phyloP scores from a whole-genome alignment of 2,329 filamentous ascomycete genomes.

The Beauveria australis region DNA sequence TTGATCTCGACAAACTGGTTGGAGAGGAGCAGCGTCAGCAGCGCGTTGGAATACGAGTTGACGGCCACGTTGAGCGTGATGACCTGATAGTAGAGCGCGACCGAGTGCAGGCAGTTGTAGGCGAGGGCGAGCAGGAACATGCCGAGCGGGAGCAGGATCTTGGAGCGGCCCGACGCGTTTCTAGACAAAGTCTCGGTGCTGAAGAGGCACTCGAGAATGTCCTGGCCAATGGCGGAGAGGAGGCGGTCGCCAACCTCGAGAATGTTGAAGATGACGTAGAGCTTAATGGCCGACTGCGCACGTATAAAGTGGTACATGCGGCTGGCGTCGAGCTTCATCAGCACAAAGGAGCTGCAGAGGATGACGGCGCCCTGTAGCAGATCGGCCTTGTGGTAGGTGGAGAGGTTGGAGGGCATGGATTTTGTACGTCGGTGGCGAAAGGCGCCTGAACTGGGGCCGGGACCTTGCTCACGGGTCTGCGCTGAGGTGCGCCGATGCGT shows the following conservation, averaged over 20 bases:
- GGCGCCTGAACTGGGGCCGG: slow-evolving; percentile 25
- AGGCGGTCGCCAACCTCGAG: slow-evolving; percentile 88
- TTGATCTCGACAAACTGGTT: slow-evolving; percentile 99
- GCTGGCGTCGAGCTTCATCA: slow-evolving; percentile 90
- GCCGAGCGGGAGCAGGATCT: slow-evolving; percentile 77
- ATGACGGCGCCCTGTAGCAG: slow-evolving; percentile 86
- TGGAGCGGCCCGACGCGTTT: slow-evolving; percentile 80
- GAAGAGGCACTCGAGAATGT: slow-evolving; percentile 92
- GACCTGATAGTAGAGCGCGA: slow-evolving; percentile 91
- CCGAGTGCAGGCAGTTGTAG: slow-evolving; percentile 83
- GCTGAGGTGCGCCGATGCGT: slow-evolving; percentile 14
- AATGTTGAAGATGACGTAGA: slow-evolving; percentile 98
- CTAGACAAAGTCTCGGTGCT: slow-evolving; percentile 87
- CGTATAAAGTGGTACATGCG: slow-evolving; percentile 97
- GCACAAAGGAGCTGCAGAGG: slow-evolving; percentile 70
- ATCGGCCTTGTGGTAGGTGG: slow-evolving; percentile 89
- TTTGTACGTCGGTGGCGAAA: slow-evolving; percentile 65
- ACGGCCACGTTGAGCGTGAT: slow-evolving; percentile 97
- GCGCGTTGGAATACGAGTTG: slow-evolving; percentile 94
- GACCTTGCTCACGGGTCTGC: slow-evolving; percentile 17
- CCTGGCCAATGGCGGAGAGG: slow-evolving; percentile 85
- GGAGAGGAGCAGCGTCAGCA: slow-evolving; percentile 84
- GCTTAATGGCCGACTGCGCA: slow-evolving; percentile 91
- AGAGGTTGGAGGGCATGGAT: slow-evolving; percentile 75
- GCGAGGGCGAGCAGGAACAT: slow-evolving; percentile 81